These are phyloP conservation scores for Alternaria angustiovoidea DNA, from an alignment of 2,329 filamentous ascomycete species.

Conservation along the genomic window DNA sequence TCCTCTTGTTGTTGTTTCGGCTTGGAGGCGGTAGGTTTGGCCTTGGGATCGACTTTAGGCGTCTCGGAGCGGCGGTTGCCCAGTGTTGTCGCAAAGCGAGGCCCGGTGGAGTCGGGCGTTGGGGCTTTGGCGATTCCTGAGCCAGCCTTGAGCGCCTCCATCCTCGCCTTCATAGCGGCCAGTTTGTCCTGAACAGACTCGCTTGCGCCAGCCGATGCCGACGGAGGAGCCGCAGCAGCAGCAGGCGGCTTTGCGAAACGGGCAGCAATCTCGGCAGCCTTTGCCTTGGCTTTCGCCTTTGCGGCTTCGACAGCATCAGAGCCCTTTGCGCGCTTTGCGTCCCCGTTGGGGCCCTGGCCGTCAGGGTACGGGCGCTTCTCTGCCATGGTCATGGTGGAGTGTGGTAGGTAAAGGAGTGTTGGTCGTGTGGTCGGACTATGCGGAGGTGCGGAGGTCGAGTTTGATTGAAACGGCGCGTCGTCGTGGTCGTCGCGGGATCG, in stretches of 20 bases:
- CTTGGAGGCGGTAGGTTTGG: constrained; percentile 41
- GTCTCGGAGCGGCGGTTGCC: constrained; percentile 62
- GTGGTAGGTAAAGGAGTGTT: constrained; percentile 1
- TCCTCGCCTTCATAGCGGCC: constrained; percentile 40
- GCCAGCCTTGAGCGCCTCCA: constrained; percentile 55
- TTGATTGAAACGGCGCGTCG: constrained; percentile 5
- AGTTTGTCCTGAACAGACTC: constrained; percentile 33
- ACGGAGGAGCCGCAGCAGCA: constrained; percentile 17
- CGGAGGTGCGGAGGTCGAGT: constrained; percentile 12
- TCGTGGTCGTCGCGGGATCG: not conserved
- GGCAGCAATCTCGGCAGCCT: constrained; percentile 46
- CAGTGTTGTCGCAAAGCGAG: constrained; percentile 64
- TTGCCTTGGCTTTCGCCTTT: constrained; percentile 45
- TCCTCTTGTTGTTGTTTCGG: constrained; percentile 58
- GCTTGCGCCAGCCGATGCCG: constrained; percentile 22
- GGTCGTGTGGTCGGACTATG: constrained; percentile 6
- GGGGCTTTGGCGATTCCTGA: constrained; percentile 67
- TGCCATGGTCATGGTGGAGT: constrained; percentile 40
- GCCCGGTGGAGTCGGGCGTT: constrained; percentile 54
- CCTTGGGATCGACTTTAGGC: constrained; percentile 39
- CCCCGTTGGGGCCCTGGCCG: constrained; percentile 38
- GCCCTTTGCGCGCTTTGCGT: constrained; percentile 52
- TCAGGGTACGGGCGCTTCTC: constrained; percentile 56
- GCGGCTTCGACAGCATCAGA: constrained; percentile 42
- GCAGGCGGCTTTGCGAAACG: constrained; percentile 38